Base-by-base conservation (phyloP, 177 flowering plant genomes). In the Tripterygium wilfordii region DNA sequence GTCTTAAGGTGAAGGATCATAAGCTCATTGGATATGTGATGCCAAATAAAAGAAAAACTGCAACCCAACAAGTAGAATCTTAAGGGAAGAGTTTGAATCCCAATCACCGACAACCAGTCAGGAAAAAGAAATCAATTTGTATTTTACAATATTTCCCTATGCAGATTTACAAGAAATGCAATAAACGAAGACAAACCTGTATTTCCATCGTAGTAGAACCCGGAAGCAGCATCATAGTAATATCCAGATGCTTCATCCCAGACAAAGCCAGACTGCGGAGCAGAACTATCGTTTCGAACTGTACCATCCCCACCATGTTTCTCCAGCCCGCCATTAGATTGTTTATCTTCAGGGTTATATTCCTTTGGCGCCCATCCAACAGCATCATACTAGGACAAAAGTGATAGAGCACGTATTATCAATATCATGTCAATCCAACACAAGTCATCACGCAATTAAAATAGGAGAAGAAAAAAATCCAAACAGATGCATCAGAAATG, bases 241-340 rank as follows among this genome's bases (percentile, higher is more conserved):
- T 94, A 94, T 45, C 99, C 97, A 61, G 99, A 94, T 61, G 95
- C 87, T 62, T 89, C 99, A 78, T 94, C 97, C 99, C 99, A 90
- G 18, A 89, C 97, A 76, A 89, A 94, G 8, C 97, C 99, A 52
- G 96, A 79, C 48, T 85, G 92, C 24, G 78, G 80, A 30, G 88
- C 95, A 38, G 77, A 69, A 53, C 79, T 68, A 59, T 69, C 73
- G 31, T 69, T 68, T 48, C 72, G 82, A 51, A 36, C 71, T 12
- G 61, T 49, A 53, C 38, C 59, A 32, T 58, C 72, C 14, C 70
- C 68, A 25, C 48, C 54, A 42, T 49, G 60, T 48, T 74, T 79
- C 41, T 76, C 82, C 40, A 56, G 78, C 35, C 73, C 80, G 21
- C 65, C 61, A 36, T 57, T 47, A 36, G 87, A 55, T 48, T 77